phyloP scores from a whole-genome alignment of 1,284 basidiomycete species.

The Microbotryum saponariae region DNA sequence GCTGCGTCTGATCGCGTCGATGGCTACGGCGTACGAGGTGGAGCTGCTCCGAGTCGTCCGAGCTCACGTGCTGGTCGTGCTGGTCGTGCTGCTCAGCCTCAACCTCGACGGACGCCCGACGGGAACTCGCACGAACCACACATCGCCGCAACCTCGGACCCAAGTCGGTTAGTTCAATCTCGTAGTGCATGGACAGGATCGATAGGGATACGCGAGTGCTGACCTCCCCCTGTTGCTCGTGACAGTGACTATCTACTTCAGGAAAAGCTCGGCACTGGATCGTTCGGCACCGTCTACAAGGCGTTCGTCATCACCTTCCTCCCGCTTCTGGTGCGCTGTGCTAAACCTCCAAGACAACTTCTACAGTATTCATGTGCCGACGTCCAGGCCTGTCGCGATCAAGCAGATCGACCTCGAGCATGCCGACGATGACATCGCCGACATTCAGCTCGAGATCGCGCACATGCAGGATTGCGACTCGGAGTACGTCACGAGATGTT shows the following conservation, averaged over 20 bases:
- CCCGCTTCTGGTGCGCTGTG: not conserved
- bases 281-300: conserved; percentile 91
- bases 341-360: not conserved
- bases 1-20: too few species aligned
- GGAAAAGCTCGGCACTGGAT: conserved; percentile 94
- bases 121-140: too few species aligned
- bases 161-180: too few species aligned
- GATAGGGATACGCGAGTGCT: too few species aligned
- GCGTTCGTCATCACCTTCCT: conserved; percentile 46
- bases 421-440: conserved; percentile 88
- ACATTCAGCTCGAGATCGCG: conserved; percentile 96
- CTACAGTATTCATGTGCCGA: conserved; percentile 72
- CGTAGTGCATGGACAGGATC: too few species aligned
- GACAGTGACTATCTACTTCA: conserved; percentile 67
- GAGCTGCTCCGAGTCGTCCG: too few species aligned
- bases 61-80: too few species aligned
- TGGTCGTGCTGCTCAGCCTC: too few species aligned
- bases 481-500: conserved; percentile 91
- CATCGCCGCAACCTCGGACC: too few species aligned
- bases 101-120: too few species aligned
- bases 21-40: too few species aligned
- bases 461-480: conserved; percentile 93
- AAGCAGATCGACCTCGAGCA: conserved; percentile 77
- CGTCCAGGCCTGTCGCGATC: conserved; percentile 88
- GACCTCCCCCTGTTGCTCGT: not conserved